phyloP scores from a whole-genome alignment of 164 flowering plant genomes.

The Vitis vinifera region DNA sequence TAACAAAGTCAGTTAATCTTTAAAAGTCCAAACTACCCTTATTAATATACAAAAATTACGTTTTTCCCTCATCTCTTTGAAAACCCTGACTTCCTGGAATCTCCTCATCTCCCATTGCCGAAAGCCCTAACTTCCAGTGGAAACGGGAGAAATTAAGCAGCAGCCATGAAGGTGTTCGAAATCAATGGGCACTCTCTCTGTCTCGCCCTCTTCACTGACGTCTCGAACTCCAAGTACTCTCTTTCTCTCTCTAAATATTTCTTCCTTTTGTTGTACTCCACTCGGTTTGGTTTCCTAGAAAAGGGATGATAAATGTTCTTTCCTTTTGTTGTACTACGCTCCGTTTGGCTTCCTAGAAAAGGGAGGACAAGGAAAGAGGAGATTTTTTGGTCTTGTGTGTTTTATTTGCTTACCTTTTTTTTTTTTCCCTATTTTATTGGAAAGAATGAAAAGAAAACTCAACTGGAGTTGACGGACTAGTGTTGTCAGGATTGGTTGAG shows the following conservation, averaged over 20 bases:
- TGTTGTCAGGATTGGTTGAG: no score
- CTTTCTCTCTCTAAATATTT: conserved; percentile 11
- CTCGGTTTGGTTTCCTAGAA: not conserved
- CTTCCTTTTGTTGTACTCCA: not conserved
- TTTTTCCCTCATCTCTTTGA: not conserved
- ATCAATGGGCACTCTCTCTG: conserved; percentile 48
- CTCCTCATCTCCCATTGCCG: no score
- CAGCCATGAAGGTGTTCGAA: conserved; percentile 68
- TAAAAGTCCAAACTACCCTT: no score
- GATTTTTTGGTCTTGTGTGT: no score
- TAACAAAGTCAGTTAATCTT: no score
- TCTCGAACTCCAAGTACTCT: conserved; percentile 73
- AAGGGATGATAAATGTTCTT: not conserved
- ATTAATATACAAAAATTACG: no score
- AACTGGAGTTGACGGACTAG: no score
- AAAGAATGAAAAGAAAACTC: no score
- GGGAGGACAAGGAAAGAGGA: not conserved
- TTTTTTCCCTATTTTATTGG: no score
- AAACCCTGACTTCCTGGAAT: not conserved
- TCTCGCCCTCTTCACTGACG: conserved; percentile 68
- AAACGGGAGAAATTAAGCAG: not conserved
- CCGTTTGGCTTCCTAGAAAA: not conserved
- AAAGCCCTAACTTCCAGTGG: not conserved
- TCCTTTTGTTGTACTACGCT: not conserved
- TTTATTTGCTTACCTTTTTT: no score